Conservation (phyloP, 129 eudicot genomes). For the Escallonia herrerae region DNA sequence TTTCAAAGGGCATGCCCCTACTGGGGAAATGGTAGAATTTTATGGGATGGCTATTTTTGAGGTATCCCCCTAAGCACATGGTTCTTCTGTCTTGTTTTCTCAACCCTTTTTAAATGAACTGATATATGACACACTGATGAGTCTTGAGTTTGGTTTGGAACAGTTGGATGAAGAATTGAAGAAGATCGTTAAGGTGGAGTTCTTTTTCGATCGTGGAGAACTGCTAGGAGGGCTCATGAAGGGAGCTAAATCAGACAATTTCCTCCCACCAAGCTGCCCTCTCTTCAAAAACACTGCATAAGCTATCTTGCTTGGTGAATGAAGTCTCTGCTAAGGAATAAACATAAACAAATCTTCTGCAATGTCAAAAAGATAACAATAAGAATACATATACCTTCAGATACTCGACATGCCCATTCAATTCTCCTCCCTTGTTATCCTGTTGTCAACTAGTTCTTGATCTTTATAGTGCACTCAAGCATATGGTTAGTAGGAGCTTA, state of each 20-base stretch:
- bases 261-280: slow-evolving; percentile 31
- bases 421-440: no score
- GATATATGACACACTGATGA: no score
- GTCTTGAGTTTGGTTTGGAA: background rate
- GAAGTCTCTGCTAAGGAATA: background rate
- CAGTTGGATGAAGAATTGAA: slow-evolving; percentile 19
- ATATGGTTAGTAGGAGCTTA: no score
- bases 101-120: no score
- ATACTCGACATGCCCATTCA: no score
- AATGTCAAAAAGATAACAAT: no score
- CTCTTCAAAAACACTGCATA: slow-evolving; percentile 18
- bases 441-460: no score
- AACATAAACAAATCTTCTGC: no score
- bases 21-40: slow-evolving; percentile 26
- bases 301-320: background rate
- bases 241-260: slow-evolving; percentile 12
- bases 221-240: slow-evolving; percentile 40
- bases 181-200: slow-evolving; percentile 43
- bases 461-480: no score
- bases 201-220: slow-evolving; percentile 56
- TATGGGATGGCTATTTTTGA: slow-evolving; percentile 26
- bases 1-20: slow-evolving; percentile 29
- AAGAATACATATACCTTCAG: no score
- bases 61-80: slow-evolving; percentile 9
- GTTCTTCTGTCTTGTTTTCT: no score